Evolutionary conservation across 2,329 filamentous ascomycete species (phyloP).

Genomic region (Rutstroemia sp.): DNA sequence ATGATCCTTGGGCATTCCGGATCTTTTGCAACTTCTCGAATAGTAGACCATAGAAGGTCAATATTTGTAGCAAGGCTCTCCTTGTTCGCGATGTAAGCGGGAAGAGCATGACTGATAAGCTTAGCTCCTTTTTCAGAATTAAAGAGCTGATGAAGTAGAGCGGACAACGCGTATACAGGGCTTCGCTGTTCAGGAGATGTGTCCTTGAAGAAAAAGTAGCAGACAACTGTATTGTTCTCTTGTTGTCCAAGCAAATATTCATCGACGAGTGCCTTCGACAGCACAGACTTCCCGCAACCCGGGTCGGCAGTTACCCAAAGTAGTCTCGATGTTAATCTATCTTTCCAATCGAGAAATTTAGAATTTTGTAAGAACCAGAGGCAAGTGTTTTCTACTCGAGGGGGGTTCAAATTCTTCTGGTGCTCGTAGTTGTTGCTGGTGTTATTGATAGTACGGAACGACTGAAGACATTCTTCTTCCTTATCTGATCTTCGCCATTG

Average conservation of each 20-base stretch:
- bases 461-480: not conserved
- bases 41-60: not conserved
- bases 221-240: not conserved
- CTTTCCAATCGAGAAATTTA: slow-evolving; percentile 1
- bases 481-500: slow-evolving; percentile 1
- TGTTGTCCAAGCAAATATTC: not conserved
- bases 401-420: not conserved
- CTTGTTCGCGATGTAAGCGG: not conserved
- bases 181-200: slow-evolving; percentile 1
- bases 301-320: slow-evolving; percentile 8
- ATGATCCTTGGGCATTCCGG: not conserved
- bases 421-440: not conserved
- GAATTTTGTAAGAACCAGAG: not conserved
- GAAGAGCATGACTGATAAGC: slow-evolving; percentile 1
- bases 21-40: not conserved
- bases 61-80: not conserved
- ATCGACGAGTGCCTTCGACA: slow-evolving; percentile 5
- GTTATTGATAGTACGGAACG: not conserved
- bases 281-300: slow-evolving; percentile 8
- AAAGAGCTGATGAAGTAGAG: slow-evolving; percentile 9
- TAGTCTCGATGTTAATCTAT: not conserved
- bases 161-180: not conserved
- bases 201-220: slow-evolving; percentile 10
- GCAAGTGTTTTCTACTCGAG: not conserved
- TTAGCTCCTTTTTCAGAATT: not conserved